These are phyloP conservation scores for Primulina eburnea DNA, from an alignment of 257 asterid species.

Conservation along the genomic window DNA sequence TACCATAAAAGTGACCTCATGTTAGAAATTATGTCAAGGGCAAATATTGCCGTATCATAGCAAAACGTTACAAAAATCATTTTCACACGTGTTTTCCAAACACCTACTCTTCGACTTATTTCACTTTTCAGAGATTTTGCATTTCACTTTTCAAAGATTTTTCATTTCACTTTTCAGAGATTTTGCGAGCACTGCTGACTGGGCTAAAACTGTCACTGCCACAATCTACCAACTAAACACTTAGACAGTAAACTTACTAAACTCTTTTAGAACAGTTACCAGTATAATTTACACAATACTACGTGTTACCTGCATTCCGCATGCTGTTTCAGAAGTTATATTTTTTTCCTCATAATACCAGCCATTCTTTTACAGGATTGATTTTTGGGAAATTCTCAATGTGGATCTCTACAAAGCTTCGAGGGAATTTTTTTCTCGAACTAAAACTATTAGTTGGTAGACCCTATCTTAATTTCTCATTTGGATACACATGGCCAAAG, in stretches of 20 bases:
- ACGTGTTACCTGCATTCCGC: neutral
- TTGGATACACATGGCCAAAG: conserved; percentile 8
- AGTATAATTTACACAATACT: no score
- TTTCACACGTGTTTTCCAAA: neutral
- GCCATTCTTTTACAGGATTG: neutral
- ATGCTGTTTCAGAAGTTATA: neutral
- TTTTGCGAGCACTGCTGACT: neutral
- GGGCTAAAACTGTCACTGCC: neutral
- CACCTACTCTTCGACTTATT: neutral
- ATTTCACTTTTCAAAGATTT: neutral
- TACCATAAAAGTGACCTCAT: conserved; percentile 34
- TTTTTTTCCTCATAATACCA: neutral
- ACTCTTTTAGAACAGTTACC: neutral
- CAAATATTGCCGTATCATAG: neutral
- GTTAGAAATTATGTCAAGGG: conserved; percentile 24
- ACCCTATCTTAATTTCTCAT: neutral
- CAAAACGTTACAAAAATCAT: conserved; percentile 1
- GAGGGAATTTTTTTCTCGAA: conserved; percentile 2
- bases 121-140: neutral
- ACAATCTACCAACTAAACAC: neutral
- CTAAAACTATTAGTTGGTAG: conserved; percentile 17
- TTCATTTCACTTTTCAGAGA: neutral
- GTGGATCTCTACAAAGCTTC: neutral
- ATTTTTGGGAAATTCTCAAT: neutral
- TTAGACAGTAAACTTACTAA: neutral